Evolutionary conservation across 805 yeast genomes (phyloP), one percentile per base, ranked within the genome.

Genomic region (Starmerella potacharoeniae): DNA sequence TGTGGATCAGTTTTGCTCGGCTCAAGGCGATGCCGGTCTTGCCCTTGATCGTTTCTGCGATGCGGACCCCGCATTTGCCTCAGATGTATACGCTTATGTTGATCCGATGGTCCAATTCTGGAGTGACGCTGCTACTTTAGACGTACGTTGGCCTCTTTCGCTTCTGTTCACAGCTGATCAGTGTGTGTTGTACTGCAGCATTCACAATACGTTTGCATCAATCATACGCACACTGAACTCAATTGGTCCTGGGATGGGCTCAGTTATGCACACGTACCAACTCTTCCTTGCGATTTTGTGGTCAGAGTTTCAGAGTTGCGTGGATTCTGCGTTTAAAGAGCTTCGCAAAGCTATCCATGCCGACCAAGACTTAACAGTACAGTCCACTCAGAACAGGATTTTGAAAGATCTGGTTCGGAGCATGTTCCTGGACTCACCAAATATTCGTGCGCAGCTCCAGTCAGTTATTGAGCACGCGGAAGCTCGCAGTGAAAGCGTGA

Each of bases 281-380:
- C 52, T 58, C 22, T 46, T 60, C 8, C 43, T 55, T 41, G 40
- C 54, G 11, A 40, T 40, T 10, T 28, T 60, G 14, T 60, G 63
- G 63, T 33, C 22, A 7, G 35, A 56, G 52, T 53, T 48, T 42
- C 63, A 60, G 47, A 16, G 3, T 10, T 11, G 33, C 11, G 35
- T 55, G 11, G 55, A 57, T 47, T 51, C 30, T 2, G 51, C 58
- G 13, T 14, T 60, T 17, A 40, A 17, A 35, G 43, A 37, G 33
- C 44, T 52, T 31, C 17, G 34, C 7, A 28, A 11, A 2, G 34
- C 44, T 17, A 36, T 43, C 3, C 43, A 41, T 4, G 11, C 17
- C 1, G 41, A 28, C 5, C 17, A 10, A 8, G 36, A 41, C 14
- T 9, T 51, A 9, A 31, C 49, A 11, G 33, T 53, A 5, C 34